Base-by-base conservation (phyloP, 805 yeast genomes). In the Yarrowia sp. region DNA sequence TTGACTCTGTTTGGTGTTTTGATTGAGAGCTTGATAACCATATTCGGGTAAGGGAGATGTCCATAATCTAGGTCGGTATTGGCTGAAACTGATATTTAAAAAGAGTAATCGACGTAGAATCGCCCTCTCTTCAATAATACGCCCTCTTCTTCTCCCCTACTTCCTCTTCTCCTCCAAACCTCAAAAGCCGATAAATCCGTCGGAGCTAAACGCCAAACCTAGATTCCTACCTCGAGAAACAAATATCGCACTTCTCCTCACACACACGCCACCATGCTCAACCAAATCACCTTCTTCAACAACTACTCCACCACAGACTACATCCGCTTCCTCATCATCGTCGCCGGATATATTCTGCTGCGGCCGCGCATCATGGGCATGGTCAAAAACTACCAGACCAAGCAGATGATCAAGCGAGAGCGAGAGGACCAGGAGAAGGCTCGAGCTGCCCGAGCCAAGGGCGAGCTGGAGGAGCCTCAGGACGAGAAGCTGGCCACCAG, bases 401-500 rank as follows among this genome's bases (percentile, higher is more conserved):
- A 58, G n/a, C 64, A 58, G 43, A 58, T 58, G 64, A 14, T 58
- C 43, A 58, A 58, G 51, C 64, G 51, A 18, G 64, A 58, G 15
- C 51, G 51, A 43, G 51, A 58, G 17, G 64, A 43, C 22, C 32
- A 15, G 22, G 51, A 43, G 22, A 36, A 43, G 51, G 18, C 51
- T 9, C 41, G 33, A 22, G 51, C 50, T 10, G 28, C 22, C 31
- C 43, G 51, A 17, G 51, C 51, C 31, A 28, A 39, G 32, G 57
- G 33, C 3, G 57, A 47, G 47, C 32, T 36, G 9, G 65, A 61
- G 57, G 47, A 32, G 18, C 55, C 57, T 11, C 39, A 36, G 5
- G 42, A 44, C 39, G 64, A 58, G 10, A 58, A 58, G 22, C 22
- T 8, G 97, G 98, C 7, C 88, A 87, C 73, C 89, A 91, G 71